These are phyloP conservation scores for Mrakia blollopis DNA, from an alignment of 768 basidiomycete genomes.

Conservation along the genomic window DNA sequence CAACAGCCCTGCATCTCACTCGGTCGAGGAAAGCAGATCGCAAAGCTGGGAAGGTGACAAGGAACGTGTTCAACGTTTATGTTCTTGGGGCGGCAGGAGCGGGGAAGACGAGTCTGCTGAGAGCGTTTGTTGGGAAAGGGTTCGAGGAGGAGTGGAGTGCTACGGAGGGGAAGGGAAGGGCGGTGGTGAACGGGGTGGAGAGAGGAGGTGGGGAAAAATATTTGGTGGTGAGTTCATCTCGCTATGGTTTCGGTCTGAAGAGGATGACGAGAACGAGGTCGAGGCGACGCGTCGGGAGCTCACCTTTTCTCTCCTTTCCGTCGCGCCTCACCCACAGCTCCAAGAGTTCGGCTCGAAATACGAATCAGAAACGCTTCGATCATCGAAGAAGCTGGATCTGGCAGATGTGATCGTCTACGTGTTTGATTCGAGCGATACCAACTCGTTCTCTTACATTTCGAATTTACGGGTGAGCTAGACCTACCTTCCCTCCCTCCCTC, in stretches of 20 bases:
- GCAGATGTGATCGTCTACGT: constrained; percentile 94
- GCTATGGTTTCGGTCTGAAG: too few species aligned
- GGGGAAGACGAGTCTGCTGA: constrained; percentile 83
- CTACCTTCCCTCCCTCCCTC: constrained; percentile 25
- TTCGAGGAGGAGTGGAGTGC: constrained; percentile 71
- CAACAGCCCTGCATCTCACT: constrained; percentile 77
- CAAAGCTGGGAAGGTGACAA: constrained; percentile 75
- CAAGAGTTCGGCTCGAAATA: constrained; percentile 97
- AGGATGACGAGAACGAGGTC: neutral
- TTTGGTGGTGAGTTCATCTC: constrained; percentile 68
- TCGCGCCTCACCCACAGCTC: constrained; percentile 52
- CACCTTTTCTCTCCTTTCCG: neutral
- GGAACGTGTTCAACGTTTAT: constrained; percentile 87
- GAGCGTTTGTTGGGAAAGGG: constrained; percentile 78
- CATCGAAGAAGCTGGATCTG: constrained; percentile 81
- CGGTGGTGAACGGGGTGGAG: constrained; percentile 91
- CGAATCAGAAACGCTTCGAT: constrained; percentile 82
- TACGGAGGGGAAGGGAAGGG: constrained; percentile 73
- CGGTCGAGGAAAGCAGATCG: constrained; percentile 77
- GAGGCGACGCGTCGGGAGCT: neutral
- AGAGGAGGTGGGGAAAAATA: constrained; percentile 93
- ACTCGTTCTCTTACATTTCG: constrained; percentile 97
- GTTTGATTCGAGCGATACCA: constrained; percentile 95
- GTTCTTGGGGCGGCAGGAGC: constrained; percentile 93
- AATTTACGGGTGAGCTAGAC: constrained; percentile 68